Evolutionary conservation across 345 rosid species (phyloP), one percentile per base, ranked within the genome.

Genomic region (Jatropha curcas): DNA sequence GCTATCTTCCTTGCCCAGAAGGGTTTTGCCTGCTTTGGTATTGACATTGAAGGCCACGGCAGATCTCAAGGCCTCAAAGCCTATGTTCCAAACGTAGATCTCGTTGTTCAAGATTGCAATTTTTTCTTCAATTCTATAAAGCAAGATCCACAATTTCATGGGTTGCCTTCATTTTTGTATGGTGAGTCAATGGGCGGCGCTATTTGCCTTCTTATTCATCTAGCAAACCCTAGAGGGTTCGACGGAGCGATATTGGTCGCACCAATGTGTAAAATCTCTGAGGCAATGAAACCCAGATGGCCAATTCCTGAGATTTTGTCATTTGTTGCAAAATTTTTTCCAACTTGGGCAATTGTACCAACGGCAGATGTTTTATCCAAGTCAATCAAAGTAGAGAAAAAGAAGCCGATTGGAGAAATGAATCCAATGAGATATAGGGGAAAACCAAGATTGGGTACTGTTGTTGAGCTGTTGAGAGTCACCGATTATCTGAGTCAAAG

Each of bases 131-230:
- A 79, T 53, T 75, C 72, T 50, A 52, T 89, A 72, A 90, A 82
- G 77, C 77, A 78, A 55, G 80, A 85, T 30, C 84, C 91, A 0
- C 13, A 60, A 0, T 82, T 80, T n/a, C 19, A 55, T 12, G 80
- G 78, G 58, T 71, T 89, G 39, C 95, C 93, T 19, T 80, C 84
- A 31, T 92, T 94, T 70, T 81, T 90, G 9, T 88, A 79, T 22
- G 94, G 96, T 2, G 97, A 94, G 74, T 94, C 97, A 5, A 87
- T 90, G 96, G 96, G 97, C 20, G 97, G 89, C 4, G 98, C 95
- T 2, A 83, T 88, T 71, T 84, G 84, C 74, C 85, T 94, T 16
- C 43, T 89, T 69, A 74, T 82, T 35, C 94, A 90, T 76, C 81
- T 94, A 28, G 81, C 86, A 0, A 88, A 85, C 67, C 88, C 81